Base-by-base conservation (phyloP, 129 eudicot genomes). In the Flaveria robusta region DNA sequence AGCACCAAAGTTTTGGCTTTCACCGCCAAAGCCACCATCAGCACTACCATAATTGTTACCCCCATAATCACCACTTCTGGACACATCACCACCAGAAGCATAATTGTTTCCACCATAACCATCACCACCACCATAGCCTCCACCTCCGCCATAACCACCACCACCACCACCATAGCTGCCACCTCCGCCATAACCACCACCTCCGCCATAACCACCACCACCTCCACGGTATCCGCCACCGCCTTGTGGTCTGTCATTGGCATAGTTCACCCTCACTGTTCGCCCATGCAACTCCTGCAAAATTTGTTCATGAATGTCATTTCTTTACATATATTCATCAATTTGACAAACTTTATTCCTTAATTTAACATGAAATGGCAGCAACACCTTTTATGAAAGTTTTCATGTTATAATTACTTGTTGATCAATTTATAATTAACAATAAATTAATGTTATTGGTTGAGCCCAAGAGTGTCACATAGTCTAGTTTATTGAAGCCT, bases 261-360 rank as follows among this genome's bases (percentile, higher is more conserved):
- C 97, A 63, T 86, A 87, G 74, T 74, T 82, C 71, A 94, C 99
- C 65, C 85, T 79, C 59, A 94, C 75, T 31, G 24, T 72, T 24
- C 97, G 92, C 20, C 97, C 99, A 43, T 91, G 87, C 69, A 94
- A 86, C 2, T 94, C 96, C 99, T 91, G 86, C 26, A 79, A 66
- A 13, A 22, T 68, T 77, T 67, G 23, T 71, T 12, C 56, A 58
- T 2, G 6, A 49, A 10, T 43, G 20, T 20, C 63, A 66, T 4
- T 43, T 39, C 45, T 29, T 56, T 55, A 15, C 2, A 72, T 39
- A 37, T 3, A 22, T 42, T 19, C 8, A 42, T 42, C 34, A 4
- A 20, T 20, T 41, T 10, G 29, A n/a, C 70, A 41, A 41, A 41
- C 11, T 4, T 39, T 41, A 67, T 67, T 41, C 16, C 52, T 19